These are phyloP conservation scores for Amaranthus hypochondriacus DNA, from an alignment of 148 eudicot species.

Conservation along the genomic window DNA sequence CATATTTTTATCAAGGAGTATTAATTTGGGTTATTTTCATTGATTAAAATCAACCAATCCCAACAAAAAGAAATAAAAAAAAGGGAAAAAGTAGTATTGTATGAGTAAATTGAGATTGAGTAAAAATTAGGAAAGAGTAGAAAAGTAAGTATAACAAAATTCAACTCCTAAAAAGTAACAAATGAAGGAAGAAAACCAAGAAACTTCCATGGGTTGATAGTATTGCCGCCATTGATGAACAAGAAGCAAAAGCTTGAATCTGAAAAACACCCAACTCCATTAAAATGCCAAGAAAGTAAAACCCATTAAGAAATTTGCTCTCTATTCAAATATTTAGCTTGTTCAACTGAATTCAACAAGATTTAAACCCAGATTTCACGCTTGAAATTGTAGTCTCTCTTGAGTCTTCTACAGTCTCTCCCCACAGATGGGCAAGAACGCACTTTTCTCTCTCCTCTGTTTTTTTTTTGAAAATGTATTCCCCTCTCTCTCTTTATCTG, in stretches of 20 bases:
- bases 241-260: background rate
- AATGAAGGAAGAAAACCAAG: slow-evolving; percentile 62
- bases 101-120: slow-evolving; percentile 26
- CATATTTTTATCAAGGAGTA: slow-evolving; percentile 1
- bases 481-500: no score
- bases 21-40: slow-evolving; percentile 13
- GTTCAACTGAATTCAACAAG: background rate
- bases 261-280: background rate
- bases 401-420: background rate
- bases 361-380: no score
- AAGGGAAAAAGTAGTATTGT: background rate
- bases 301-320: background rate
- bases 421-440: background rate
- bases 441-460: background rate
- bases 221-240: background rate
- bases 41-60: background rate
- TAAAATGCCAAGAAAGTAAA: background rate
- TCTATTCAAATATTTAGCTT: background rate
- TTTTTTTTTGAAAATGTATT: background rate
- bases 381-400: no score
- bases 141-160: slow-evolving; percentile 20
- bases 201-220: slow-evolving; percentile 22
- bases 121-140: slow-evolving; percentile 20
- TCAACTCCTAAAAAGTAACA: slow-evolving; percentile 40
- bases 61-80: slow-evolving; percentile 7